Evolutionary conservation across 1,139 yeast genomes (phyloP).

Genomic region (Debaryomyces psychrophilus): DNA sequence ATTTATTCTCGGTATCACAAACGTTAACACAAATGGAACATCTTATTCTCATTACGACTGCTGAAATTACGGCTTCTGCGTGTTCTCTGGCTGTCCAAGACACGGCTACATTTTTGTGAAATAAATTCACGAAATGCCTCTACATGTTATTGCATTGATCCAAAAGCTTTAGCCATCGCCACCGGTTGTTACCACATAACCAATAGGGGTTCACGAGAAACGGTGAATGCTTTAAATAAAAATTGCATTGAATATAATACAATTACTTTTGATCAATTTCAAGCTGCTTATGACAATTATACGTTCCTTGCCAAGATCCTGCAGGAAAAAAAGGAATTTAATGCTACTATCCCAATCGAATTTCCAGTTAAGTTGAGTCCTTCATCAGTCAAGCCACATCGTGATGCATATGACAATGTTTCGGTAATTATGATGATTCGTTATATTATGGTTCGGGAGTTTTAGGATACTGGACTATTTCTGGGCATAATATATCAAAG

Average conservation of each 20-base stretch:
- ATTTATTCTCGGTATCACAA: not conserved
- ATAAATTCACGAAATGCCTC: conserved; percentile 5
- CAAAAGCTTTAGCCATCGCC: conserved; percentile 18
- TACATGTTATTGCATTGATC: conserved; percentile 16
- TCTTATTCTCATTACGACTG: conserved; percentile 13
- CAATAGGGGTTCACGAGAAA: conserved; percentile 2
- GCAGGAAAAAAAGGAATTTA: conserved; percentile 26
- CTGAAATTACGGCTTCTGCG: conserved; percentile 16
- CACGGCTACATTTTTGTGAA: conserved; percentile 20
- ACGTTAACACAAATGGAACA: conserved; percentile 7
- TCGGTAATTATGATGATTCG: conserved; percentile 42
- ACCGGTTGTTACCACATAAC: conserved; percentile 19
- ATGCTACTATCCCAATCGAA: conserved; percentile 22
- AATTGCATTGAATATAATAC: too few relatives aligned
- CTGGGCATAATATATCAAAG: too few relatives aligned
- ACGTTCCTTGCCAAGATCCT: conserved; percentile 21
- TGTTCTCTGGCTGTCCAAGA: conserved; percentile 17
- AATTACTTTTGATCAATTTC: conserved; percentile 17
- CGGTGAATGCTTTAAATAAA: too few relatives aligned
- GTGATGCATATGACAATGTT: conserved; percentile 29
- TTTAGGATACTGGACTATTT: conserved; percentile 52
- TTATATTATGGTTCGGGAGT: conserved; percentile 52
- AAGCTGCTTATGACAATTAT: conserved; percentile 22
- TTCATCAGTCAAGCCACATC: conserved; percentile 17
- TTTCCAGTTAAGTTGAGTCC: conserved; percentile 28